Conservation (phyloP, 768 basidiomycete genomes). For the Rhizopogon roseolus region DNA sequence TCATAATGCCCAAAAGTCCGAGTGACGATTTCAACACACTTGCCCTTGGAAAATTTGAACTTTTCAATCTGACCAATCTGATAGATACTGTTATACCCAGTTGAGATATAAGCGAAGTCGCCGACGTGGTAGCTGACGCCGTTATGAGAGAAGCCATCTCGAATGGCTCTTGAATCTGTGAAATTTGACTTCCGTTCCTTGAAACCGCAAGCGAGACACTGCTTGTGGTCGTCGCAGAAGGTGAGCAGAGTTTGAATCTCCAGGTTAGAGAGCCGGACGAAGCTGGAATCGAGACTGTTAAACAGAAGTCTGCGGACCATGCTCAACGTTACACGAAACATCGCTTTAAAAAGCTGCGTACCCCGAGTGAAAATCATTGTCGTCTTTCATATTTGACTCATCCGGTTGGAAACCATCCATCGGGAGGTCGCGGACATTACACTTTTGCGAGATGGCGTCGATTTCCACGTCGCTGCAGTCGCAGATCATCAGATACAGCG, state of each 20-base stretch:
- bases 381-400: constrained; percentile 34
- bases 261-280: constrained; percentile 38
- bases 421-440: constrained; percentile 41
- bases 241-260: constrained; percentile 25
- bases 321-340: background rate
- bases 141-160: constrained; percentile 34
- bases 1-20: constrained; percentile 44
- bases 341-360: constrained; percentile 21
- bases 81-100: constrained; percentile 26
- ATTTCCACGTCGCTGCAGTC: constrained; percentile 53
- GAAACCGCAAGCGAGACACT: constrained; percentile 49
- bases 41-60: constrained; percentile 24
- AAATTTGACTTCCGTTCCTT: constrained; percentile 21
- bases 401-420: constrained; percentile 40
- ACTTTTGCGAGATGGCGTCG: constrained; percentile 54
- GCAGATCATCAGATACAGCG: constrained; percentile 48
- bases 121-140: constrained; percentile 48
- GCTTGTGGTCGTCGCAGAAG: constrained; percentile 25
- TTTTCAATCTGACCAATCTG: constrained; percentile 53
- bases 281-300: constrained; percentile 41
- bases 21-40: constrained; percentile 29
- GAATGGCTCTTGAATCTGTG: constrained; percentile 20
- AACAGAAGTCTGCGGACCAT: constrained; percentile 40
- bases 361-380: constrained; percentile 56
- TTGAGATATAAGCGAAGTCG: constrained; percentile 59